Base-by-base conservation (phyloP, 768 basidiomycete genomes). In the Phaeolepiota aurea region DNA sequence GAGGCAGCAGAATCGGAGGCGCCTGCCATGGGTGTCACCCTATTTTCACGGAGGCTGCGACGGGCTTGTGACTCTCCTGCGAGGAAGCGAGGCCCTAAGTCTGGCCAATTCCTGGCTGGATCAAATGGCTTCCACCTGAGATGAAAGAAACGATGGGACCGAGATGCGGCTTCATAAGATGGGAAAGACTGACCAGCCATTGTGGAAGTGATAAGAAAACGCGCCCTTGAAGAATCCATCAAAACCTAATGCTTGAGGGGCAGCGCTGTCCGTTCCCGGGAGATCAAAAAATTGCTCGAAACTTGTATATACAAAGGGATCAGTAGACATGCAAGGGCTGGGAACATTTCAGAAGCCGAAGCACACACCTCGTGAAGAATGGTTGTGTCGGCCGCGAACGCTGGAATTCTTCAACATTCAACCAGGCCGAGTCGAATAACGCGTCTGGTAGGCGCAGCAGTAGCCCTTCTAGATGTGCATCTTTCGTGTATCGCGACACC, bases 151-250 rank as follows among this genome's bases (percentile, higher is more conserved):
- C 41, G 36, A 44, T 28, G 23, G 21, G 37, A 38, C 22, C 31
- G 28, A 28, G 33, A 34, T 35, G 12, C 33, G 16, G 9, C 33
- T 7, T 4, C 20, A 15, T 11, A 21, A 19, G 38, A 30, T 40
- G 16, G 15, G 4, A 40, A 34, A 2, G 4, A 56, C 77, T 40
- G 41, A 87, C 90, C 90, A 92, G 62, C 77, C 87, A 57, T 92
- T 93, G 57, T 98, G 93, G 64, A 86, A 97, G 59, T 97, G 92
- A 59, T 98, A 98, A 1, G 87, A 92, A 57, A 81, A 97, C 3
- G 94, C 88, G 4, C 94, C 96, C 44, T 78, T 79, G 74, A 93
- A 99, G 72, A 98, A 99, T 7, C 90, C 92, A 49, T 91, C 84
- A 49, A 97, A 87, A 5, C 96, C 96, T 12, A 90, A 65, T 11